Evolutionary conservation across 805 yeast genomes (phyloP).

Genomic region (Nakazawaea holstii): DNA sequence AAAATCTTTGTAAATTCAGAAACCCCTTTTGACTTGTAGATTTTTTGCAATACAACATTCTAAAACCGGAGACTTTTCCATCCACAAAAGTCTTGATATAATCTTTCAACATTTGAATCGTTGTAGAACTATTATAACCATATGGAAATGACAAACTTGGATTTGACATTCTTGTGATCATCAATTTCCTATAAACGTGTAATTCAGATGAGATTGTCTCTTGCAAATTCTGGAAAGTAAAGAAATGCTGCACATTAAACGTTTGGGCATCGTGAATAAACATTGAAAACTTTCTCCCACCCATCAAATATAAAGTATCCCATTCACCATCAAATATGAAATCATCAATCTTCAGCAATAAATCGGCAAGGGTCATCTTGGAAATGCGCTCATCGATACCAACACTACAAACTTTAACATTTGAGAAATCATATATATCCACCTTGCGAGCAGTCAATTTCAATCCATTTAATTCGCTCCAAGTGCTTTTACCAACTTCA

Average conservation of each 20-base stretch:
- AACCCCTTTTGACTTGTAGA: not conserved
- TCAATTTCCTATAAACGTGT: not conserved
- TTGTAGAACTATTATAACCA: not conserved
- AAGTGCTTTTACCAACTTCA: not conserved
- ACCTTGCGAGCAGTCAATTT: too few species aligned
- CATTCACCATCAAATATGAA: not conserved
- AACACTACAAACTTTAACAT: not conserved
- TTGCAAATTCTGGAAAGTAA: not conserved
- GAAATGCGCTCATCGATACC: not conserved
- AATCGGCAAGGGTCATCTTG: not conserved
- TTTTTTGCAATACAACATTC: conserved; percentile 3
- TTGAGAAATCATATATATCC: not conserved
- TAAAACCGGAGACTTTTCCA: not conserved
- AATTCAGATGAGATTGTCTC: not conserved
- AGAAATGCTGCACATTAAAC: not conserved
- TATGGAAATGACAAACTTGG: not conserved
- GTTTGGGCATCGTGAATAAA: not conserved
- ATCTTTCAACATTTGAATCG: not conserved
- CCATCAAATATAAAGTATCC: not conserved
- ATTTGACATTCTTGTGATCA: not conserved
- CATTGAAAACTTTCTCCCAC: too few species aligned
- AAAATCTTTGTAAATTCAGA: conserved; percentile 7
- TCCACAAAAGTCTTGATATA: not conserved
- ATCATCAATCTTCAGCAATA: not conserved
- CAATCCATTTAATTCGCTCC: too few species aligned